Conservation (phyloP, 1,139 yeast genomes). For the Yamadazyma trypodendri region DNA sequence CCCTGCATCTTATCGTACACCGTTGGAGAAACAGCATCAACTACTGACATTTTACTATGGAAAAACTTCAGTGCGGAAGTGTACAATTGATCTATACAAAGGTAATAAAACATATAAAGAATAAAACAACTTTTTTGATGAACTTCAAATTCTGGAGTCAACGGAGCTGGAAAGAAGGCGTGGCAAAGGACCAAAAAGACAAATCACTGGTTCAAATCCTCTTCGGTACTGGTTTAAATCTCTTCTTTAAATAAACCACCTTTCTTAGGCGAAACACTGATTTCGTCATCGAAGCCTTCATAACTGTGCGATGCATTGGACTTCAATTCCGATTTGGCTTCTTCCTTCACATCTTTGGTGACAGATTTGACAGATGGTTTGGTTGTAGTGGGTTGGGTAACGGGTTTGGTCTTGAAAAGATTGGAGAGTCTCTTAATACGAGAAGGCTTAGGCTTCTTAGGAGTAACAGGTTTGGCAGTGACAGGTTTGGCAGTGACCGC, state of each 20-base stretch:
- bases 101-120: slow-evolving; percentile 10
- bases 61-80: slow-evolving; percentile 6
- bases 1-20: slow-evolving; percentile 1
- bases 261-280: slow-evolving; percentile 25
- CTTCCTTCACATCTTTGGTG: slow-evolving; percentile 7
- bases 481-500: slow-evolving; percentile 3
- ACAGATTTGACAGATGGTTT: slow-evolving; percentile 5
- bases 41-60: neutral
- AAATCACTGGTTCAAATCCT: too few species aligned
- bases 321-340: slow-evolving; percentile 10
- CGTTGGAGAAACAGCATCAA: neutral
- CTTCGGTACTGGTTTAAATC: slow-evolving; percentile 25
- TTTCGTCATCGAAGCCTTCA: slow-evolving; percentile 29
- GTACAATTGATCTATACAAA: slow-evolving; percentile 10
- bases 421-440: slow-evolving; percentile 16
- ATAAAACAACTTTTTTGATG: slow-evolving; percentile 10
- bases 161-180: neutral
- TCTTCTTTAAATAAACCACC: slow-evolving; percentile 49
- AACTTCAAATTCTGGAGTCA: slow-evolving; percentile 6
- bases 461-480: slow-evolving; percentile 3
- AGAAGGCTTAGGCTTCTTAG: slow-evolving; percentile 10
- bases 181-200: too few species aligned
- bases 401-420: slow-evolving; percentile 13
- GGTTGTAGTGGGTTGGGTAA: slow-evolving; percentile 1
- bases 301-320: slow-evolving; percentile 14